Conservation (phyloP, 257 asterid species). For the Scutellaria galericulata region DNA sequence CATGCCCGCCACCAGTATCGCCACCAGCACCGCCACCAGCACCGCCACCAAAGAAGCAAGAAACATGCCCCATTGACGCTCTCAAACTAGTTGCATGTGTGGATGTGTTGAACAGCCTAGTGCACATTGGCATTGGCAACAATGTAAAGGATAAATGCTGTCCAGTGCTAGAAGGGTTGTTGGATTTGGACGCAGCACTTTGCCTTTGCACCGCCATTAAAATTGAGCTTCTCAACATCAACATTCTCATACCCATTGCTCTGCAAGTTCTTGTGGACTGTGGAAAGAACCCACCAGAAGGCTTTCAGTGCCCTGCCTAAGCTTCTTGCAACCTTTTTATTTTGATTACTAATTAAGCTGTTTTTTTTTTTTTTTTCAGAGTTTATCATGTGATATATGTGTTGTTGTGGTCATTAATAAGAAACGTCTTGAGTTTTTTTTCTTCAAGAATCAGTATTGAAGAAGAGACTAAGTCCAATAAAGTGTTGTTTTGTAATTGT, state of each 20-base stretch:
- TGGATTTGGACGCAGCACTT: constrained; percentile 57
- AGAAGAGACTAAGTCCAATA: not conserved
- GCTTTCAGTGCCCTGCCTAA: constrained; percentile 59
- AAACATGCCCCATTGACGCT: constrained; percentile 61
- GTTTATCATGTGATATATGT: not conserved
- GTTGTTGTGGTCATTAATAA: not conserved
- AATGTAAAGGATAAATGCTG: constrained; percentile 56
- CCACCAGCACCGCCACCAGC: constrained; percentile 45
- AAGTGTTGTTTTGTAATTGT: constrained; percentile 11
- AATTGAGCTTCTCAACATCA: constrained; percentile 62
- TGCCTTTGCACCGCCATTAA: constrained; percentile 77
- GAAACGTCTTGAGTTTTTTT: not conserved
- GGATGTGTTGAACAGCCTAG: constrained; percentile 54
- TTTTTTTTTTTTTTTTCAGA: not conserved
- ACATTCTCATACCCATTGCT: constrained; percentile 65
- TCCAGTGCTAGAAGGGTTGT: constrained; percentile 48
- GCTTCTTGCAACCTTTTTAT: not conserved
- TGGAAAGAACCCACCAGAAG: constrained; percentile 68
- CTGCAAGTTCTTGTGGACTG: constrained; percentile 62
- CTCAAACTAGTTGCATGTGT: constrained; percentile 56
- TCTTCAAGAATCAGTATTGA: constrained; percentile 1
- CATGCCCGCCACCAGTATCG: constrained; percentile 31
- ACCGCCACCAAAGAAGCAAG: constrained; percentile 34
- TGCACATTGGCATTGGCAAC: constrained; percentile 61
- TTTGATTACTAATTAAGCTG: not conserved